Evolutionary conservation across 345 rosid genomes (phyloP).

Genomic region (Durio zibethinus): DNA sequence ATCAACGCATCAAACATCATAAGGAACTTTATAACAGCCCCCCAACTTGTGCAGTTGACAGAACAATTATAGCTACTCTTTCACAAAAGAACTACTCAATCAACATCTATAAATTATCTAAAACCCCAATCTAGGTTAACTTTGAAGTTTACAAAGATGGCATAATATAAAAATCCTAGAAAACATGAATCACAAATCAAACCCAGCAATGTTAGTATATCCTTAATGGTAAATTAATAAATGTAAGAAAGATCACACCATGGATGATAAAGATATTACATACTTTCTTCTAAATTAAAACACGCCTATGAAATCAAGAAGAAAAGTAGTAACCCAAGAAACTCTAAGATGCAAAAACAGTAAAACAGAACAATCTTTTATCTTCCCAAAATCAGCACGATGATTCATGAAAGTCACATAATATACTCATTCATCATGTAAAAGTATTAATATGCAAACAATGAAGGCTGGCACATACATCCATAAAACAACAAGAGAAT

Average conservation of each 20-base stretch:
- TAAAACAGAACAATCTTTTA: not conserved
- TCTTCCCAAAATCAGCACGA: not conserved
- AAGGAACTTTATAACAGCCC: not conserved
- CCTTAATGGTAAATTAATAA: not conserved
- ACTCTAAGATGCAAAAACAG: not conserved
- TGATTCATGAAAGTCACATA: not conserved
- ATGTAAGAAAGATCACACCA: not conserved
- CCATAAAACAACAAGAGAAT: not conserved
- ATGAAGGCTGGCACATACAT: not conserved
- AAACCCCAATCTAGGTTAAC: not conserved
- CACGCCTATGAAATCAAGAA: not conserved
- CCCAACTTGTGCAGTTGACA: not conserved
- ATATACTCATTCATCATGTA: not conserved
- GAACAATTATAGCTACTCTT: conserved; percentile 1
- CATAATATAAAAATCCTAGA: not conserved
- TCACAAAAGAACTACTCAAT: not conserved
- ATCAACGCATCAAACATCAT: not conserved
- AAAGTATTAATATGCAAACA: not conserved
- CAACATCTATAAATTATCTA: not conserved
- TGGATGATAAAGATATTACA: not conserved
- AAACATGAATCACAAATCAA: not conserved
- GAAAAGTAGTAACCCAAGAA: not conserved
- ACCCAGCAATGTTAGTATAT: not conserved
- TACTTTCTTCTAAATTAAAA: not conserved
- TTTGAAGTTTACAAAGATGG: not conserved